Evolutionary conservation across 1,284 basidiomycete genomes (phyloP).

Genomic region (Coniferiporia weirii): DNA sequence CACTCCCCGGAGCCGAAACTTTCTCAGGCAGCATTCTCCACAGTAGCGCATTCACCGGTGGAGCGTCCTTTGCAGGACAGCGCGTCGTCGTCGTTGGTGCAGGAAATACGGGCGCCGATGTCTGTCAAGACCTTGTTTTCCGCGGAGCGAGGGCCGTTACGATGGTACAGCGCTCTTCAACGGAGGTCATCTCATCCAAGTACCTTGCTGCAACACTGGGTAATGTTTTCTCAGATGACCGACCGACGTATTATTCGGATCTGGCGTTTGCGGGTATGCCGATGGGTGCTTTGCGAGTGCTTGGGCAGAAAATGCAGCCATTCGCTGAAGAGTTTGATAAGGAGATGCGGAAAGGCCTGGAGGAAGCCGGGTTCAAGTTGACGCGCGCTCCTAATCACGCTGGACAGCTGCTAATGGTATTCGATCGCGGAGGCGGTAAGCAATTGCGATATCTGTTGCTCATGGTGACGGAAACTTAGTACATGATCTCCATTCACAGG

Average conservation of each 20-base stretch:
- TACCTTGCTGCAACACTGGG: slow-evolving; percentile 25
- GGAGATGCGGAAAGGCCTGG: slow-evolving; percentile 33
- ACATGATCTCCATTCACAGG: neutral
- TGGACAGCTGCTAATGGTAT: slow-evolving; percentile 26
- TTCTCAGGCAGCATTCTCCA: slow-evolving; percentile 33
- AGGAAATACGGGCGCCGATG: slow-evolving; percentile 34
- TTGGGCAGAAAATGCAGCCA: slow-evolving; percentile 29
- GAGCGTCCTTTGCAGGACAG: slow-evolving; percentile 28
- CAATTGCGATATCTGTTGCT: neutral
- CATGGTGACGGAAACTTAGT: neutral
- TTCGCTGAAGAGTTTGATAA: slow-evolving; percentile 28
- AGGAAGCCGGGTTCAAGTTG: slow-evolving; percentile 36
- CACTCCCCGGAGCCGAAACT: slow-evolving; percentile 22
- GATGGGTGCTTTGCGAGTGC: slow-evolving; percentile 31
- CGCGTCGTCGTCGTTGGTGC: slow-evolving; percentile 36
- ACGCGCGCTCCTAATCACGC: slow-evolving; percentile 29
- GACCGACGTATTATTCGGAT: slow-evolving; percentile 40
- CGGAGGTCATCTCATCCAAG: slow-evolving; percentile 24
- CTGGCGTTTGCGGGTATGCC: slow-evolving; percentile 39
- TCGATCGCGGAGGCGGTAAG: slow-evolving; percentile 29
- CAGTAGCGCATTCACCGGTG: slow-evolving; percentile 28
- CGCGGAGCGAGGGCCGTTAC: slow-evolving; percentile 31
- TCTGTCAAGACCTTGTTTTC: slow-evolving; percentile 33
- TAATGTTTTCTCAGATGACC: slow-evolving; percentile 34
- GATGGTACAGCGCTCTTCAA: slow-evolving; percentile 37